These are phyloP conservation scores for Pichia thaimueangensis DNA, from an alignment of 805 yeast genomes.

Conservation along the genomic window DNA sequence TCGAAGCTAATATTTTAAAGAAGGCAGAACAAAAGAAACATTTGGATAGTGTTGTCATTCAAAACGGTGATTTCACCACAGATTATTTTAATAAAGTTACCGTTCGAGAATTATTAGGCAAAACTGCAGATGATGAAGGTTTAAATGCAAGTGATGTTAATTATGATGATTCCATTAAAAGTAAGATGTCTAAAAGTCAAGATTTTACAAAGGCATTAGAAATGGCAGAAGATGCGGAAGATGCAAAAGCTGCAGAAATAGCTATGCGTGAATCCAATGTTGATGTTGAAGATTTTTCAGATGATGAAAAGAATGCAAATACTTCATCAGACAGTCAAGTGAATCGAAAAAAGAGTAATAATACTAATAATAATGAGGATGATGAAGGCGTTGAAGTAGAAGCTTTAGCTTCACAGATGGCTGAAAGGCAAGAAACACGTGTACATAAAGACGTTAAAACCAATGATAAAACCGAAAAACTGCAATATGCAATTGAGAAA, in stretches of 20 bases:
- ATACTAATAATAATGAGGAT: conserved; percentile 24
- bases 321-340: neutral
- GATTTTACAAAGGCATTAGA: conserved; percentile 48
- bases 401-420: conserved; percentile 19
- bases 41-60: conserved; percentile 90
- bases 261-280: conserved; percentile 82
- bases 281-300: conserved; percentile 82
- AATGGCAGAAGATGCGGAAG: conserved; percentile 93
- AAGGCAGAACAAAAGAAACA: conserved; percentile 94
- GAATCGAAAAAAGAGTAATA: conserved; percentile 32
- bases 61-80: conserved; percentile 97
- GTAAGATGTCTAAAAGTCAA: conserved; percentile 20
- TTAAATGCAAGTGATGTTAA: conserved; percentile 20
- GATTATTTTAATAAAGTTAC: conserved; percentile 89
- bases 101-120: conserved; percentile 77
- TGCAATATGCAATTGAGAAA: conserved; percentile 12
- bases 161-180: conserved; percentile 41
- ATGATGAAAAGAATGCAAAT: conserved; percentile 29
- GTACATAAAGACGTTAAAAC: conserved; percentile 6
- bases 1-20: conserved; percentile 87
- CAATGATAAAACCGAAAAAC: conserved; percentile 18
- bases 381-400: conserved; percentile 15
- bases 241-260: conserved; percentile 78
- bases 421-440: conserved; percentile 11
- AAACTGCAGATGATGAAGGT: conserved; percentile 29